A percentile compares a stretch with the other conserved stretches of the same genome.
These are phyloP conservation scores for Trichoderma sp. DNA, from an alignment of 2,329 filamentous ascomycete genomes.

Conservation along the genomic window DNA sequence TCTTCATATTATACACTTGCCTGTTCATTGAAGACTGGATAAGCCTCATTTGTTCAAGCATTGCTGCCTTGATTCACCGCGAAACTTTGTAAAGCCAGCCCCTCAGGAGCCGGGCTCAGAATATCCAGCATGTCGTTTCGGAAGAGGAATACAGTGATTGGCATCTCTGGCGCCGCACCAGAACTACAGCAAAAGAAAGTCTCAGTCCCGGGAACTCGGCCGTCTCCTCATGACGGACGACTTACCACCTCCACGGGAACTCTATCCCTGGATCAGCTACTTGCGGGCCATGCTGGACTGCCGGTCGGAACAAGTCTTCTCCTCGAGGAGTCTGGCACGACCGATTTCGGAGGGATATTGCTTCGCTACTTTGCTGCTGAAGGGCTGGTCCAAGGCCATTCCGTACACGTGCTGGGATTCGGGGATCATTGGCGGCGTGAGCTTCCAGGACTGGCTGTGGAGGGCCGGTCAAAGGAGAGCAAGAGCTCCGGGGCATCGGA, in stretches of 20 bases:
- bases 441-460: conserved; percentile 69
- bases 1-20: background rate
- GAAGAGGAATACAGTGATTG: conserved; percentile 58
- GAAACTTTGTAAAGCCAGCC: background rate
- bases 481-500: conserved; percentile 47
- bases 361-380: conserved; percentile 90
- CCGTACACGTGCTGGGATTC: conserved; percentile 81
- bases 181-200: conserved; percentile 41
- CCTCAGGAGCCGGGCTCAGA: background rate
- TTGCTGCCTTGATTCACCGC: background rate
- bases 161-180: conserved; percentile 35
- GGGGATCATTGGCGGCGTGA: conserved; percentile 80
- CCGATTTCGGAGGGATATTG: conserved; percentile 85
- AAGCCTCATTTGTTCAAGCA: background rate
- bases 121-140: conserved; percentile 56
- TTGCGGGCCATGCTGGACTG: conserved; percentile 85
- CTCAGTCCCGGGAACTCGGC: conserved; percentile 61
- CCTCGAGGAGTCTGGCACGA: conserved; percentile 87
- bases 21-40: background rate
- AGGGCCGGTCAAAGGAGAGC: conserved; percentile 44
- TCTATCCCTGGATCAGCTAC: conserved; percentile 76
- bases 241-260: conserved; percentile 90
- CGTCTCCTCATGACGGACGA: conserved; percentile 86
- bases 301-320: conserved; percentile 79
- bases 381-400: conserved; percentile 87